Base-by-base conservation (phyloP, 1,284 basidiomycete genomes). In the Pseudozyma pruni region DNA sequence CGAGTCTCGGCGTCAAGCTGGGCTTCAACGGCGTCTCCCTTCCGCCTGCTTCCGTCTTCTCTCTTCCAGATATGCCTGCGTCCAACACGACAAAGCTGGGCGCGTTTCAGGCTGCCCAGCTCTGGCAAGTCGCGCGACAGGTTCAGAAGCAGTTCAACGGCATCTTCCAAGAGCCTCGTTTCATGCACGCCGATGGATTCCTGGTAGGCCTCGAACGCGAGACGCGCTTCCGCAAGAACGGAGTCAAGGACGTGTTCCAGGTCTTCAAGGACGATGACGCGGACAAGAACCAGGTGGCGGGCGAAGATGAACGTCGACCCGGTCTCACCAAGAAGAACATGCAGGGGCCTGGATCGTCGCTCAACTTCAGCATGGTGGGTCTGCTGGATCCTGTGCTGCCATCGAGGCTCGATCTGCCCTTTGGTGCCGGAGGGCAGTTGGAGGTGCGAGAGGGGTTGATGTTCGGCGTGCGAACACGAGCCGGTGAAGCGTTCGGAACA, bases 321-420 rank as follows among this genome's bases (percentile, higher is more conserved):
- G 68, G 68, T 16, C 43, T 58, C 10, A 47, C 58, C n/a, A 74
- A 64, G 43, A 70, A 60, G 53, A 71, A 71, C 40, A 66, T 71
- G 68, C 62, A 71, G 39, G 62, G 68, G 2, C 68, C 68, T 5
- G 75, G 68, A 16, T 68, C 68, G 3, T 71, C 63, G 19, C 57
- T 74, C 56, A 62, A 67, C 43, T 67, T 61, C 31, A 72, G 64
- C 50, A 72, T 72, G 64, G 60, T 72, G 14, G 64, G 63, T 20
- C 53, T 60, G 10, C 37, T 71, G 5, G 68, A 71, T 39, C 37
- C 41, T 8, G 42, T 58, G 3, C 32, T 71, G 11, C 57, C 54
- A 1, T 56, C 50, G 2, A 14, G 13, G 17, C 44, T 71, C 16
- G 43, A 33, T 2, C 33, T 63, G 17, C 50, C 54, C 2, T 50